Percentiles rank a stretch among this genome's conserved stretches.
phyloP scores from a whole-genome alignment of 23 red algal genomes.

The Gracilaria domingensis region DNA sequence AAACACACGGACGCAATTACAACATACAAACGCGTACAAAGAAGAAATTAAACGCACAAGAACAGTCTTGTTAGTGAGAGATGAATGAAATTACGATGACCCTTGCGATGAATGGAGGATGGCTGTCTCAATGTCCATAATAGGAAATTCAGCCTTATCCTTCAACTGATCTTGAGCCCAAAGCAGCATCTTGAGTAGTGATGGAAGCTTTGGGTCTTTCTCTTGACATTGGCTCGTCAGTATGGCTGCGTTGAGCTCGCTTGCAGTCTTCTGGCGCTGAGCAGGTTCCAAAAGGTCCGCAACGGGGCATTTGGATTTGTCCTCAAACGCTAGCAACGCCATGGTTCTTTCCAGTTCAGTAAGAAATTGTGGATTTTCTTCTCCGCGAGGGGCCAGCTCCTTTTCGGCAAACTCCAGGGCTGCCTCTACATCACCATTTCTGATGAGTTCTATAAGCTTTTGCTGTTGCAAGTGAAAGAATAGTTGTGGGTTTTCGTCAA shows the following conservation, averaged over 20 bases:
- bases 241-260: slow-evolving; percentile 97
- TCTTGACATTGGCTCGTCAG: slow-evolving; percentile 92
- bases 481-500: slow-evolving; percentile 85
- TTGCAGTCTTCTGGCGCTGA: slow-evolving; percentile 86
- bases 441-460: slow-evolving; percentile 98
- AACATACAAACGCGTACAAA: not conserved
- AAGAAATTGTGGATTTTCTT: slow-evolving; percentile 82
- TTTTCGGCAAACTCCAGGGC: slow-evolving; percentile 92
- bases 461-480: slow-evolving; percentile 98
- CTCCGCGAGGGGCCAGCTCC: slow-evolving; percentile 94
- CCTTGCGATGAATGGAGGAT: slow-evolving; percentile 36
- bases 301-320: slow-evolving; percentile 74
- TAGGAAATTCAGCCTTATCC: slow-evolving; percentile 79
- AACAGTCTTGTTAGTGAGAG: slow-evolving; percentile 19
- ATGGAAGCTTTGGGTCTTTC: slow-evolving; percentile 85
- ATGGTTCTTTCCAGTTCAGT: slow-evolving; percentile 92
- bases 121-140: slow-evolving; percentile 77
- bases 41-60: slow-evolving; percentile 33
- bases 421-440: slow-evolving; percentile 73
- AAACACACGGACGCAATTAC: not conserved
- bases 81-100: slow-evolving; percentile 37
- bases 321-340: slow-evolving; percentile 97
- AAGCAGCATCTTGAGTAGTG: slow-evolving; percentile 79
- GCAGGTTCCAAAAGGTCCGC: slow-evolving; percentile 75
- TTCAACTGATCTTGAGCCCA: slow-evolving; percentile 87